Evolutionary conservation across 176 grass and related monocot species (phyloP).

Genomic region (Pontederia crassipes): DNA sequence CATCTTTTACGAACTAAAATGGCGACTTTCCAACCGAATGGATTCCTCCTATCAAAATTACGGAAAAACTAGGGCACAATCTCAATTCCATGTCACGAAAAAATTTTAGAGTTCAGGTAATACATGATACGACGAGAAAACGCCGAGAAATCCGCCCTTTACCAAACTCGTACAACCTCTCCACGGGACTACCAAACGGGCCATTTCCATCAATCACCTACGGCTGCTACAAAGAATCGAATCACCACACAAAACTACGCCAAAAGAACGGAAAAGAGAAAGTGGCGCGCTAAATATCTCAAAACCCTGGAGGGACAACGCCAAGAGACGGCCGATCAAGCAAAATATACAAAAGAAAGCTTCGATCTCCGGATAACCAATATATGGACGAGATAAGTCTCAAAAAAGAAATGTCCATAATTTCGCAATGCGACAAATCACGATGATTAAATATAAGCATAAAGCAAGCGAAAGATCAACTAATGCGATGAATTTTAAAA

Average conservation of each 20-base stretch:
- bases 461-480: no score
- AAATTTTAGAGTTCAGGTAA: conserved; percentile 28
- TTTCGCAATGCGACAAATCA: conserved; percentile 10
- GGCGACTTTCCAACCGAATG: neutral
- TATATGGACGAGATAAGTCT: conserved; percentile 10
- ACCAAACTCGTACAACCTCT: conserved; percentile 55
- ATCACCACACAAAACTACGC: conserved; percentile 23
- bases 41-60: no score
- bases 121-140: conserved; percentile 89
- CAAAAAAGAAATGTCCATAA: neutral
- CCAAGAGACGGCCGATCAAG: neutral
- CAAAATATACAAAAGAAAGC: neutral
- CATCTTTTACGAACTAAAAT: no score
- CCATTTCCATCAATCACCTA: conserved; percentile 49
- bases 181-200: conserved; percentile 73
- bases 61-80: neutral
- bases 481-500: no score
- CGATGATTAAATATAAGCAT: no score
- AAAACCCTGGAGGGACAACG: neutral
- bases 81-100: neutral
- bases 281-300: no score
- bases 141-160: conserved; percentile 65
- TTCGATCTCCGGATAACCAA: conserved; percentile 2
- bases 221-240: conserved; percentile 30
- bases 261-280: neutral